These are phyloP conservation scores for Barnettozyma pratensis DNA, from an alignment of 805 yeast genomes.

Conservation along the genomic window DNA sequence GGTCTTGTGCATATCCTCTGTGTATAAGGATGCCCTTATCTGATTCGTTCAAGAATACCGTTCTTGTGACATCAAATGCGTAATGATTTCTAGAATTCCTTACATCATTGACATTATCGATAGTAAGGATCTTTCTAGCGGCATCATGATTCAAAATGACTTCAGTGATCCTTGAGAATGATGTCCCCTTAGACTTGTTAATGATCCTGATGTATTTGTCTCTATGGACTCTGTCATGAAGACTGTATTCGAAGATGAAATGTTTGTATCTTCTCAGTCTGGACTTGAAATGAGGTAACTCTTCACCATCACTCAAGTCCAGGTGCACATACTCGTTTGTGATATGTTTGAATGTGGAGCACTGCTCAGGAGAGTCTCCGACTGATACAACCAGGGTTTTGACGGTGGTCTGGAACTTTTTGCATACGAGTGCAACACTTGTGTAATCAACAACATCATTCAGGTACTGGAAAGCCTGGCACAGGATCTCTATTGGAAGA, in stretches of 20 bases:
- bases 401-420: slow-evolving; percentile 1
- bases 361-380: slow-evolving; percentile 5
- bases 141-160: background rate
- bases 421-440: background rate
- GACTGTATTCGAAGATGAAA: slow-evolving; percentile 5
- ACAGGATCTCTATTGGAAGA: slow-evolving; percentile 6
- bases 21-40: slow-evolving; percentile 5
- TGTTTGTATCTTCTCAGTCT: background rate
- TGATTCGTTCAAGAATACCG: slow-evolving; percentile 5
- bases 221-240: background rate
- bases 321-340: slow-evolving; percentile 2
- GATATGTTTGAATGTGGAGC: background rate
- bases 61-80: slow-evolving; percentile 1
- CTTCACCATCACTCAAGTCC: background rate
- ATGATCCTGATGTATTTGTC: background rate
- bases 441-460: slow-evolving; percentile 2
- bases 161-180: slow-evolving; percentile 1
- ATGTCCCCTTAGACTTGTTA: background rate
- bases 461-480: background rate
- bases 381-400: slow-evolving; percentile 1
- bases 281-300: background rate
- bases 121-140: slow-evolving; percentile 3
- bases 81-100: background rate
- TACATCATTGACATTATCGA: background rate
- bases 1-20: background rate